Base-by-base conservation (phyloP, 495 filamentous ascomycete genomes). In the Aspergillus wentii region DNA sequence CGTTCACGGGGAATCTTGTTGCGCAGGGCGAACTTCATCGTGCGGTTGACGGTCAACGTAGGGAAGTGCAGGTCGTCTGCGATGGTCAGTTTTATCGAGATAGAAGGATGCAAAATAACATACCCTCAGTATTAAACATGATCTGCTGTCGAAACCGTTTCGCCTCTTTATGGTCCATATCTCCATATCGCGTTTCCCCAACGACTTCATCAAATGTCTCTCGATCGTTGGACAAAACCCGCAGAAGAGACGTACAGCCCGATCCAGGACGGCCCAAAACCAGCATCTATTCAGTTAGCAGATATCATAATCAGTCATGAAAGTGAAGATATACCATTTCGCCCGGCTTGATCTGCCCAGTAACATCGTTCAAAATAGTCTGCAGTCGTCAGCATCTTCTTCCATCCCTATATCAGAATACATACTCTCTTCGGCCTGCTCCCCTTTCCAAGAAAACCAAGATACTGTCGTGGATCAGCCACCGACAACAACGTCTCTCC, bases 51-150 rank as follows among this genome's bases (percentile, higher is more conserved):
- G 1, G 82, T 84, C 32, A 92, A 64, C 46, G 83, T 79, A 9
- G 87, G 85, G 50, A 90, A 89, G 57, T 91, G 85, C 1, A 87
- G 68, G 50, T 94, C 87, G 33, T 81, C 75, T 63, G 13, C 1
- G 1, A 13, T 23, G 3, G 7, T 10, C 27, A 4, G n/a, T 80
- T n/a, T n/a, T n/a, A 66, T 64, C 41, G 75, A 69, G 20, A 59
- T 65, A 46, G 15, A 13, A 1, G 9, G 21, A 5, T 10, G 8
- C 3, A 25, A 30, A 13, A 8, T 15, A 15, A 17, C 31, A 30
- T 35, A 51, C 56, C 56, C 41, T 67, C 62, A 10, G 60, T 62
- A 43, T 67, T 67, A 46, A 67, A 67, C 62, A 67, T 64, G 33
- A 67, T 67, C 37, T 67, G 62, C 27, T 67, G 62, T 5, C 62